phyloP scores from a whole-genome alignment of 176 grass and related monocot species.

The Phoenix roebelenii region DNA sequence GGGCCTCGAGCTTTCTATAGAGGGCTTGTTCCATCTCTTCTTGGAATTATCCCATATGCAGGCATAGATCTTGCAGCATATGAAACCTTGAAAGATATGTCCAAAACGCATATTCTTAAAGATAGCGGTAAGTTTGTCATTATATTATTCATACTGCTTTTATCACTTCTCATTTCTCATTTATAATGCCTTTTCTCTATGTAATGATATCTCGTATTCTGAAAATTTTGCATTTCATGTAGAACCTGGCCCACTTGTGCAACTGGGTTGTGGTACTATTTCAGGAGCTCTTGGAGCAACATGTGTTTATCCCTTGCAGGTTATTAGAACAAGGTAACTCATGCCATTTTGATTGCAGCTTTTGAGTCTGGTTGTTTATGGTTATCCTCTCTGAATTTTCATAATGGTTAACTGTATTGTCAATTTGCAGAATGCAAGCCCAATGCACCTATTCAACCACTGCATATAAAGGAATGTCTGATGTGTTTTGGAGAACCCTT shows the following conservation, averaged over 20 bases:
- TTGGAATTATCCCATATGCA: conserved; percentile 87
- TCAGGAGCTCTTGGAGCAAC: conserved; percentile 83
- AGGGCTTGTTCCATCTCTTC: conserved; percentile 70
- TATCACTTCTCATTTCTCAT: too few relatives aligned
- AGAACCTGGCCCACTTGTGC: conserved; percentile 83
- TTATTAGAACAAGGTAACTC: conserved; percentile 73
- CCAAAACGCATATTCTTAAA: conserved; percentile 60
- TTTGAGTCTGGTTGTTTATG: too few relatives aligned
- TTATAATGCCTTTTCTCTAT: too few relatives aligned
- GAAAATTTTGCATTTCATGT: conserved; percentile 16
- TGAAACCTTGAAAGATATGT: conserved; percentile 87
- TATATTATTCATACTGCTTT: too few relatives aligned
- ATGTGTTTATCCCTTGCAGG: conserved; percentile 86
- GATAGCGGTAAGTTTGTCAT: conserved; percentile 48
- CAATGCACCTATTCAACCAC: conserved; percentile 47
- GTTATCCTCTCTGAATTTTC: too few relatives aligned
- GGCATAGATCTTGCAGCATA: conserved; percentile 90
- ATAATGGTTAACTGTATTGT: too few relatives aligned
- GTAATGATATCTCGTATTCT: background rate
- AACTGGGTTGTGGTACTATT: conserved; percentile 75
- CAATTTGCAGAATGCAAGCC: conserved; percentile 61
- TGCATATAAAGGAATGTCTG: conserved; percentile 69
- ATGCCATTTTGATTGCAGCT: too few relatives aligned
- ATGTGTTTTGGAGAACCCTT: conserved; percentile 56
- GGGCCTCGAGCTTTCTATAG: conserved; percentile 82